Evolutionary conservation across 805 yeast genomes (phyloP).

Genomic region (Saturnispora galanensis): DNA sequence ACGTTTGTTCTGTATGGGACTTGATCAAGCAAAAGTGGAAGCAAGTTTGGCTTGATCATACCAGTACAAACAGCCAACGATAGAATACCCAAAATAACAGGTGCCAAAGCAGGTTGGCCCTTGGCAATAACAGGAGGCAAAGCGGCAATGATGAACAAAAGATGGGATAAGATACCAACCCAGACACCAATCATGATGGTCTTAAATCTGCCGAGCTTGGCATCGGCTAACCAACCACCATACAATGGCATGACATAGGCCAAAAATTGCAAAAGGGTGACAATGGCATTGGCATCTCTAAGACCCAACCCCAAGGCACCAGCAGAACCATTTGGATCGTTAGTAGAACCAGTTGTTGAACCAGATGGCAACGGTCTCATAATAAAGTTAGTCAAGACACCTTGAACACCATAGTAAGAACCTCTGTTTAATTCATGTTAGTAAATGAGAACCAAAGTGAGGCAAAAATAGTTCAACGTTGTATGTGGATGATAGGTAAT

Average conservation of each 20-base stretch:
- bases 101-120: conserved; percentile 31
- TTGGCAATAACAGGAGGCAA: conserved; percentile 34
- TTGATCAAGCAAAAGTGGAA: conserved; percentile 48
- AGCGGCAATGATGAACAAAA: conserved; percentile 40
- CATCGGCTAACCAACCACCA: conserved; percentile 46
- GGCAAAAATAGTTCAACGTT: too few species aligned
- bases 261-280: conserved; percentile 35
- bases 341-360: conserved; percentile 37
- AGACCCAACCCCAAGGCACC: conserved; percentile 44
- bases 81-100: conserved; percentile 33
- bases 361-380: conserved; percentile 44
- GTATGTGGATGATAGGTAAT: too few species aligned
- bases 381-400: conserved; percentile 38
- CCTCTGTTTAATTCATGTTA: conserved; percentile 27
- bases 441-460: too few species aligned
- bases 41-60: conserved; percentile 43
- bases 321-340: conserved; percentile 23
- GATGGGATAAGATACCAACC: conserved; percentile 38
- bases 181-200: conserved; percentile 42
- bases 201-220: conserved; percentile 36
- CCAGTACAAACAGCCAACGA: conserved; percentile 41
- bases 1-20: conserved; percentile 52
- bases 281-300: conserved; percentile 37
- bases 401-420: conserved; percentile 41
- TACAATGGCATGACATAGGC: conserved; percentile 42